These are phyloP conservation scores for Colletotrichum viniferum DNA, from an alignment of 2,329 filamentous ascomycete genomes.

Conservation along the genomic window DNA sequence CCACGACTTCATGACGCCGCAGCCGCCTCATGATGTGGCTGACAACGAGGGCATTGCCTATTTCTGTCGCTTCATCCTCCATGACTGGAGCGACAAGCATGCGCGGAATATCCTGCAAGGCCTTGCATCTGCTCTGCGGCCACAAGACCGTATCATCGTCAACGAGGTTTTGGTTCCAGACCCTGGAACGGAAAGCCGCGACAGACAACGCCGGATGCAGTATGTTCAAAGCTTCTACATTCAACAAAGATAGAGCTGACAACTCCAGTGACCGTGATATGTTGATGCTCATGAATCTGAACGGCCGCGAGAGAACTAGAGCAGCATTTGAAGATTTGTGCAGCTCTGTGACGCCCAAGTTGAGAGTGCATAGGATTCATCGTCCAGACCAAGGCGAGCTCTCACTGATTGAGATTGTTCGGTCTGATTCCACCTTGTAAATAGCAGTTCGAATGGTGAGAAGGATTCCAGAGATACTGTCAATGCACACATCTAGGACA, in stretches of 20 bases:
- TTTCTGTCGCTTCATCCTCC: conserved; percentile 52
- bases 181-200: background rate
- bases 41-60: conserved; percentile 30
- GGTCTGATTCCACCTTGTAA: background rate
- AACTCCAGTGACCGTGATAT: background rate
- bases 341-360: background rate
- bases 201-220: background rate
- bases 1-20: conserved; percentile 30
- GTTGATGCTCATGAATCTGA: conserved; percentile 3
- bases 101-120: conserved; percentile 33
- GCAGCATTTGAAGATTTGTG: background rate
- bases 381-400: background rate
- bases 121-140: background rate
- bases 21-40: conserved; percentile 30
- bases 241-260: background rate
- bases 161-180: conserved; percentile 2
- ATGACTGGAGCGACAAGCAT: conserved; percentile 52
- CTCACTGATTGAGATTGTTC: background rate
- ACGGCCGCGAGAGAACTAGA: background rate
- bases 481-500: background rate
- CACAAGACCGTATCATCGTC: background rate
- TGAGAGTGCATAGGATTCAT: background rate
- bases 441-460: accelerated
- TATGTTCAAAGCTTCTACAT: background rate
- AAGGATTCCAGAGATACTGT: background rate